These are phyloP conservation scores for Candida ulmi DNA, from an alignment of 805 yeast genomes.

Conservation along the genomic window DNA sequence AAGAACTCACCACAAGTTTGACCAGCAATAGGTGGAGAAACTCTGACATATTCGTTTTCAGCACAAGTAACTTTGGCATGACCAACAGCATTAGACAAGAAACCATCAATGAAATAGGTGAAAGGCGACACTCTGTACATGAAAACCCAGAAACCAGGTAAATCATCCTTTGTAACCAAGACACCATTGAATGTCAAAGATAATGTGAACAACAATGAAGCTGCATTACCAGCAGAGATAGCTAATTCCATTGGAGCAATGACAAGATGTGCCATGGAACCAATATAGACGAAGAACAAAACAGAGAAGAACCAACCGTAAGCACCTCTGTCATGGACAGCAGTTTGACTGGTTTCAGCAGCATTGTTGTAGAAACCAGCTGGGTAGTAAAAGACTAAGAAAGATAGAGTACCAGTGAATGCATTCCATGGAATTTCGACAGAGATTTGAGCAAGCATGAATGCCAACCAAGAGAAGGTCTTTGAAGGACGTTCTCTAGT, in stretches of 20 bases:
- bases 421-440: conserved; percentile 66
- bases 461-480: conserved; percentile 62
- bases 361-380: conserved; percentile 63
- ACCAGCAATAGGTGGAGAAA: conserved; percentile 46
- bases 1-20: conserved; percentile 54
- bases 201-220: conserved; percentile 53
- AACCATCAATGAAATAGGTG: conserved; percentile 56
- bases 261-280: conserved; percentile 53
- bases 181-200: conserved; percentile 76
- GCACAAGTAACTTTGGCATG: conserved; percentile 43
- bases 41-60: conserved; percentile 37
- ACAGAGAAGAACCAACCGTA: conserved; percentile 38
- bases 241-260: conserved; percentile 55
- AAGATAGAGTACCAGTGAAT: conserved; percentile 56
- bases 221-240: conserved; percentile 60
- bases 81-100: conserved; percentile 52
- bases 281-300: conserved; percentile 48
- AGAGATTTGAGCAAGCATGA: conserved; percentile 53
- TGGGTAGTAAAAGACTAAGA: conserved; percentile 67
- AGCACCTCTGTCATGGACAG: conserved; percentile 51
- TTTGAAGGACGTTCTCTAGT: conserved; percentile 71
- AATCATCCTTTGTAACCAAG: conserved; percentile 44
- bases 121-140: conserved; percentile 72
- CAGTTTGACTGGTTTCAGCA: conserved; percentile 44
- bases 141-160: conserved; percentile 78